Conservation (phyloP, 768 basidiomycete genomes). For the Lentinula edodes region DNA sequence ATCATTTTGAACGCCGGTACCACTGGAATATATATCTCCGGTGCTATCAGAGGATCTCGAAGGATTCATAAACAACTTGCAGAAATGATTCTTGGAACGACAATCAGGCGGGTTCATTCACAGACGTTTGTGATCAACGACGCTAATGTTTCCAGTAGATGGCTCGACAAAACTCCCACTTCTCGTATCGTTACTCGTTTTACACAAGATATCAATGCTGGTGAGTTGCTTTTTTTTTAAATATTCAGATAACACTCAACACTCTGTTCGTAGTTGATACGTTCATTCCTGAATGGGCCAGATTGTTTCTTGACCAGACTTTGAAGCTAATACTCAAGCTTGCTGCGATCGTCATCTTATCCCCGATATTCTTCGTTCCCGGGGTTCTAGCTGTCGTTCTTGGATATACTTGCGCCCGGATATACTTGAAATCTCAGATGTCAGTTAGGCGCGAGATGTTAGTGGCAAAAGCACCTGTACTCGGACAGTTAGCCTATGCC, state of each 20-base stretch:
- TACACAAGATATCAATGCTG: conserved; percentile 38
- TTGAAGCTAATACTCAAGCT: conserved; percentile 18
- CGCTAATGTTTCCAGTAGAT: conserved; percentile 27
- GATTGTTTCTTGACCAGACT: conserved; percentile 6
- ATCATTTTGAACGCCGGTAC: conserved; percentile 25
- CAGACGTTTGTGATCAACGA: conserved; percentile 34
- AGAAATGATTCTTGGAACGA: conserved; percentile 50
- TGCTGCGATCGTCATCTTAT: conserved; percentile 18
- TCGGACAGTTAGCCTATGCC: conserved; percentile 23
- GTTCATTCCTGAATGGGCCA: conserved; percentile 6
- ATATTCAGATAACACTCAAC: neutral
- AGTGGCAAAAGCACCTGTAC: conserved; percentile 13
- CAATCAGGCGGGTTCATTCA: conserved; percentile 42
- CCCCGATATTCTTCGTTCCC: conserved; percentile 12
- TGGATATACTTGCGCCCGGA: conserved; percentile 21
- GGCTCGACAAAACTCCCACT: conserved; percentile 44
- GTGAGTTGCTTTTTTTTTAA: conserved; percentile 13
- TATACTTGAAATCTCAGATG: conserved; percentile 20
- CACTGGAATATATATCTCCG: conserved; percentile 23
- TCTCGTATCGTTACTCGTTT: conserved; percentile 45
- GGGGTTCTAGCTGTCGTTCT: conserved; percentile 15
- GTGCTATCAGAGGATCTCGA: conserved; percentile 33
- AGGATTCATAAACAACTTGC: conserved; percentile 39
- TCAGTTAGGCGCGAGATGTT: conserved; percentile 18
- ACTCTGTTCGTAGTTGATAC: conserved; percentile 10